Percentiles rank a stretch among this genome's conserved stretches.
These are phyloP conservation scores for Trametes maxima DNA, from an alignment of 768 basidiomycete species.

Conservation along the genomic window DNA sequence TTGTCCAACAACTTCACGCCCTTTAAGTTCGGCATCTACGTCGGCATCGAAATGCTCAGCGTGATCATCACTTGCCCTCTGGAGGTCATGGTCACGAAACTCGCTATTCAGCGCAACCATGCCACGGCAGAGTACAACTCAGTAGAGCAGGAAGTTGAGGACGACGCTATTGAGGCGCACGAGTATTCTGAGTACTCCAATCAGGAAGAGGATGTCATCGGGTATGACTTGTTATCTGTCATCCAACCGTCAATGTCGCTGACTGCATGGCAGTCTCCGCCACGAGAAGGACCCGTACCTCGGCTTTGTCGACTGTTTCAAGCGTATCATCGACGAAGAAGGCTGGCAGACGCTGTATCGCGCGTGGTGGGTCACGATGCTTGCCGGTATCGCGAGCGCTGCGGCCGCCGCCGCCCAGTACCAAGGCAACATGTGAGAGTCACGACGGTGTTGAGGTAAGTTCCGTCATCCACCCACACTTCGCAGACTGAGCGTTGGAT, in stretches of 20 bases:
- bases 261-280: slow-evolving; percentile 51
- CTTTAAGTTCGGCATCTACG: slow-evolving; percentile 55
- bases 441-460: neutral
- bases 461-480: neutral
- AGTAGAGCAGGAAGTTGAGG: slow-evolving; percentile 71
- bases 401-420: slow-evolving; percentile 34
- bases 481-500: neutral
- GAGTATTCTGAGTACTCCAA: slow-evolving; percentile 77
- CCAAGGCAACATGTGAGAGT: slow-evolving; percentile 2
- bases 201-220: slow-evolving; percentile 81
- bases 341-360: slow-evolving; percentile 74
- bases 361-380: slow-evolving; percentile 83
- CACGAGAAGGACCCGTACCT: slow-evolving; percentile 79
- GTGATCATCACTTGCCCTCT: slow-evolving; percentile 68
- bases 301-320: slow-evolving; percentile 73
- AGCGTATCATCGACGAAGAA: slow-evolving; percentile 79
- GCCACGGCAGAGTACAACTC: slow-evolving; percentile 75
- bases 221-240: slow-evolving; percentile 45
- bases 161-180: slow-evolving; percentile 56
- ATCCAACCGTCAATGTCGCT: neutral
- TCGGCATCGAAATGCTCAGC: slow-evolving; percentile 57
- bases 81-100: slow-evolving; percentile 76
- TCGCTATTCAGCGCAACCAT: slow-evolving; percentile 86
- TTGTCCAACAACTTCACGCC: slow-evolving; percentile 56
- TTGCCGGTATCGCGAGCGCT: slow-evolving; percentile 61